A percentile compares a stretch with the other conserved stretches of the same genome.
phyloP scores from a whole-genome alignment of 1,139 yeast genomes.

The Kurtzmaniella quercitrusa region DNA sequence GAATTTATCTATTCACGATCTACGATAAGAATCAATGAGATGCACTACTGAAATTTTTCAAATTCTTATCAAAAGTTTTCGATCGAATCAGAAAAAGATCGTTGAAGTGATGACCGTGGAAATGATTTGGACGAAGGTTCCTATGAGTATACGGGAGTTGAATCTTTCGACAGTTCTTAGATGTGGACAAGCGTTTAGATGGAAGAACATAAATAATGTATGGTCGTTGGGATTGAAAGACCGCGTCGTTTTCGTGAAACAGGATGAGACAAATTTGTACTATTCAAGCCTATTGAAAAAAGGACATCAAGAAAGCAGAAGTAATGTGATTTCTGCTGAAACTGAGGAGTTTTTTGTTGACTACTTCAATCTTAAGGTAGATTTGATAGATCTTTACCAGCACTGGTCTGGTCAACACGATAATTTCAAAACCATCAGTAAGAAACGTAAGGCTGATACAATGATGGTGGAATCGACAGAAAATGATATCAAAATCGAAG shows the following conservation, averaged over 20 bases:
- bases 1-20: too few species aligned
- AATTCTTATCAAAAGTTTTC: neutral
- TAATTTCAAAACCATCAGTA: slow-evolving; percentile 32
- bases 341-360: slow-evolving; percentile 49
- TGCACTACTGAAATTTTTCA: neutral
- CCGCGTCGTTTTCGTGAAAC: slow-evolving; percentile 49
- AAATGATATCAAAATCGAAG: neutral
- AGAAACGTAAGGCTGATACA: slow-evolving; percentile 12
- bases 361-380: slow-evolving; percentile 65
- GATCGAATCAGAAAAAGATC: neutral
- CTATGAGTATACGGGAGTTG: slow-evolving; percentile 42
- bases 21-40: neutral
- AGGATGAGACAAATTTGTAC: slow-evolving; percentile 32
- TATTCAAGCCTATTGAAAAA: slow-evolving; percentile 25
- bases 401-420: slow-evolving; percentile 61
- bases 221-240: slow-evolving; percentile 58
- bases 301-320: slow-evolving; percentile 1
- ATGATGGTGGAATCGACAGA: neutral
- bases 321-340: slow-evolving; percentile 15
- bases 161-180: slow-evolving; percentile 66
- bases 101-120: slow-evolving; percentile 22
- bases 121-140: slow-evolving; percentile 21
- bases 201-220: slow-evolving; percentile 55
- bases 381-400: slow-evolving; percentile 48
- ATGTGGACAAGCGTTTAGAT: slow-evolving; percentile 84